Evolutionary conservation across 331 rosid species (phyloP), one percentile per base, ranked within the genome.

Genomic region (Prunus yedoensis): DNA sequence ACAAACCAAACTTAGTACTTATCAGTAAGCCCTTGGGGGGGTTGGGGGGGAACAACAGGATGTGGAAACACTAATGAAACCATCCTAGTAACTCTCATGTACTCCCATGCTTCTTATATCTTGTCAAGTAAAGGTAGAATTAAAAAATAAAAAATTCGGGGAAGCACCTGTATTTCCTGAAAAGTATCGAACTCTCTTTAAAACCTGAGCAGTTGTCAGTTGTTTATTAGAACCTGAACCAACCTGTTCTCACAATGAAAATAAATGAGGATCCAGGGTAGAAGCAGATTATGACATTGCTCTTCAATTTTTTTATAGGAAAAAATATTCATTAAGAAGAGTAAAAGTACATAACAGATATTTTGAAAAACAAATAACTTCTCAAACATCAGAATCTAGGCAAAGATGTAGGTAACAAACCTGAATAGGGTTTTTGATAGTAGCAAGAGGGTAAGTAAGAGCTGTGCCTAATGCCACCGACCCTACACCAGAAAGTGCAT

Each of bases 381-480:
- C 9, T 11, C 20, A 76, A 70, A 27, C 35, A 38, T 65, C 32
- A 41, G 18, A 14, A 46, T 73, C 15, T 73, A 73, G 68, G 30
- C 21, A 14, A n/a, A 14, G 59, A 76, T 15, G 52, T 5, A 5
- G 1, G 43, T 14, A 68, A 65, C 35, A 5, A 6, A 92, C 99
- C 97, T 94, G 97, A 66, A 80, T 71, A 52, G 89, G 87, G 70
- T 85, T 86, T 89, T 90, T 94, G 66, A 90, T 69, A 16, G 97
- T 90, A 80, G 92, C 97, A 0, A 92, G 83, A 72, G 99, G 99
- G 68, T 86, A 90, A 27, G 91, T 92, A 62, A 92, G 45, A 73
- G 84, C 92, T 12, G 93, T 87, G 66, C 93, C 91, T 27, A 92
- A 80, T 46, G 90, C 81, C 77, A 85, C 91, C 2, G 99, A 94